Conservation (phyloP, 2,329 filamentous ascomycete species). For the Nigrospora osmanthi region DNA sequence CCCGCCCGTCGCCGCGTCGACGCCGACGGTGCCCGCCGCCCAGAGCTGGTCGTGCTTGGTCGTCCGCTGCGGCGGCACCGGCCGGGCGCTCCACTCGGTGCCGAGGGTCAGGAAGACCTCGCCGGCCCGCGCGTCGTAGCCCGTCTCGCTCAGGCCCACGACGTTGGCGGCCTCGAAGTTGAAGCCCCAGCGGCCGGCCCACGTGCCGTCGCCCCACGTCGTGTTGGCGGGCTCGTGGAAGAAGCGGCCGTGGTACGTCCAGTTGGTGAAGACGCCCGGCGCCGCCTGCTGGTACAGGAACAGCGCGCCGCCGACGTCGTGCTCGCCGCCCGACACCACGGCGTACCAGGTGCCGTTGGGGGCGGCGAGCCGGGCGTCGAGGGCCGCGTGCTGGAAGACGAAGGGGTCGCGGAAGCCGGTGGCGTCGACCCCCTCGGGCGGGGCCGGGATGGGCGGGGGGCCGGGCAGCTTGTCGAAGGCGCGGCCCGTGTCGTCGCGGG, state of each 20-base stretch:
- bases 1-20: conserved; percentile 8
- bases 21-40: conserved; percentile 26
- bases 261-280: conserved; percentile 24
- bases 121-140: conserved; percentile 26
- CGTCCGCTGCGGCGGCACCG: conserved; percentile 28
- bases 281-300: conserved; percentile 31
- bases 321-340: conserved; percentile 29
- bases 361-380: conserved; percentile 26
- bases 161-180: conserved; percentile 38
- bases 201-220: conserved; percentile 24
- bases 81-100: conserved; percentile 32
- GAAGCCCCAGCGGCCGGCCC: conserved; percentile 29
- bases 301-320: conserved; percentile 25
- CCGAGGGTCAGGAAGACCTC: conserved; percentile 31
- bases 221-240: conserved; percentile 30
- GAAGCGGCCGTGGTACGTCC: conserved; percentile 22
- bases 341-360: conserved; percentile 26
- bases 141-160: conserved; percentile 28
- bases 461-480: conserved; percentile 30
- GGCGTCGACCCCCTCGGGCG: conserved; percentile 30
- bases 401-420: conserved; percentile 35
- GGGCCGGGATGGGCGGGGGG: conserved; percentile 26
- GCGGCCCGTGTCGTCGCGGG: conserved; percentile 16
- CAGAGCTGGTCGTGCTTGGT: conserved; percentile 32
- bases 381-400: conserved; percentile 27